Conservation (phyloP, 2,329 filamentous ascomycete species). For the Ophiocordyceps camponoti-floridani region DNA sequence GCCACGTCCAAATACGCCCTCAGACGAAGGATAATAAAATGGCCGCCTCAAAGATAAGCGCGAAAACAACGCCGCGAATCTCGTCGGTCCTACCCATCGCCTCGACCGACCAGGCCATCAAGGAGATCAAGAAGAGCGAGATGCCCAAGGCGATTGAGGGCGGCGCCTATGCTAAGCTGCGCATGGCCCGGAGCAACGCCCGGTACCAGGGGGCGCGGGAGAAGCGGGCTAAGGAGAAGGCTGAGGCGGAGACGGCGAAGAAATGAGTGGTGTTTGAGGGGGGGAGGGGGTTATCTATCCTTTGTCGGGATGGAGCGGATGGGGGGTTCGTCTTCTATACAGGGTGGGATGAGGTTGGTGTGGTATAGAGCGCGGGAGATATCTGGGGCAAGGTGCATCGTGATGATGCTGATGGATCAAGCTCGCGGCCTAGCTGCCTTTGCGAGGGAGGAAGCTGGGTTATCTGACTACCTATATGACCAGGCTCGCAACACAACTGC, state of each 20-base stretch:
- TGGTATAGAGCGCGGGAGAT: too few species aligned
- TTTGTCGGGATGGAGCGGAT: constrained; percentile 4
- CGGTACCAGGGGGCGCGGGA: constrained; percentile 69
- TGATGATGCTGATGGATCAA: too few species aligned
- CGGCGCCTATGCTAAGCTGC: constrained; percentile 74
- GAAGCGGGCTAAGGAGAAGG: constrained; percentile 84
- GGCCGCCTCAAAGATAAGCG: too few species aligned
- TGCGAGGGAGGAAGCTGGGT: too few species aligned
- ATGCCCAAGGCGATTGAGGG: constrained; percentile 59
- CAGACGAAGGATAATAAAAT: too few species aligned
- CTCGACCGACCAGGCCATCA: constrained; percentile 45
- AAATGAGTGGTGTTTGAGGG: constrained; percentile 47
- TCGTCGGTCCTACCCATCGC: constrained; percentile 45
- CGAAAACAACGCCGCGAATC: too few species aligned
- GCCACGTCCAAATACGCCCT: too few species aligned
- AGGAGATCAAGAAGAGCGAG: constrained; percentile 67
- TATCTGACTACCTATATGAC: too few species aligned
- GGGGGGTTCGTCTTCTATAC: not conserved
- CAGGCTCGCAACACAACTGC: too few species aligned
- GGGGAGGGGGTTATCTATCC: constrained; percentile 16
- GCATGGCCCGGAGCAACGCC: constrained; percentile 67
- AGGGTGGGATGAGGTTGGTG: not conserved
- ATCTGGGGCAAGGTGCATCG: too few species aligned
- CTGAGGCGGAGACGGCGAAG: constrained; percentile 68
- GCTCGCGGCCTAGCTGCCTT: too few species aligned